These are phyloP conservation scores for Ramaria sp. DNA, from an alignment of 768 basidiomycete genomes.

Conservation along the genomic window DNA sequence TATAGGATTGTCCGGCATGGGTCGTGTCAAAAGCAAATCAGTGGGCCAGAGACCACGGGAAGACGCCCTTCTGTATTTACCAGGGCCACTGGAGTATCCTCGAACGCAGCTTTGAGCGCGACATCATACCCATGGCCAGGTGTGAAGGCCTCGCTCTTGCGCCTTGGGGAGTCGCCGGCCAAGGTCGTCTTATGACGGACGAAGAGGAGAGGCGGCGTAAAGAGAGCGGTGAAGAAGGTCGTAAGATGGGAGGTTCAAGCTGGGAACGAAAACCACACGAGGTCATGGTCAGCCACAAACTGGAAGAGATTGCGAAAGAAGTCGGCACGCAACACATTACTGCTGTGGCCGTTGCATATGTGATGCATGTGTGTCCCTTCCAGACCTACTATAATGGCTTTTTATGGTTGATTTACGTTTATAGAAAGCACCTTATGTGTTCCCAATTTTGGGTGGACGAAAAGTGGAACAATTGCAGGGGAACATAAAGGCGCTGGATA, in stretches of 20 bases:
- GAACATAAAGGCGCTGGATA: conserved; percentile 40
- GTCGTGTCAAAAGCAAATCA: too few species aligned
- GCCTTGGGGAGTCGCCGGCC: too few species aligned
- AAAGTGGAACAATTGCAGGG: conserved; percentile 40
- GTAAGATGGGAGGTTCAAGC: conserved; percentile 5
- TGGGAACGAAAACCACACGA: too few species aligned
- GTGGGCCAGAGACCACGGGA: too few species aligned
- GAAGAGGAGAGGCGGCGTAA: conserved; percentile 14
- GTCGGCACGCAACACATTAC: conserved; percentile 17
- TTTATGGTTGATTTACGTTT: background rate
- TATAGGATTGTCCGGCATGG: conserved; percentile 20
- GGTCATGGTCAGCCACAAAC: too few species aligned
- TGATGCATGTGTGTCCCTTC: conserved; percentile 15
- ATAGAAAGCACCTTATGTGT: too few species aligned
- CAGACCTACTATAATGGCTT: background rate
- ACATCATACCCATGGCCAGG: background rate
- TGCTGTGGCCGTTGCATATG: conserved; percentile 18
- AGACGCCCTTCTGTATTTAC: too few species aligned
- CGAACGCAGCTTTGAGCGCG: conserved; percentile 24
- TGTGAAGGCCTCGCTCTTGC: conserved; percentile 20
- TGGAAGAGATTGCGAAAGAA: too few species aligned
- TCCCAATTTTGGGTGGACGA: conserved; percentile 39
- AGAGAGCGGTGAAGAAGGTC: conserved; percentile 16
- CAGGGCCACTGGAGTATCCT: conserved; percentile 20
- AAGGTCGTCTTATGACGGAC: conserved; percentile 18